These are phyloP conservation scores for Botrytis cinerea DNA, from an alignment of 2,329 filamentous ascomycete species.

Conservation along the genomic window DNA sequence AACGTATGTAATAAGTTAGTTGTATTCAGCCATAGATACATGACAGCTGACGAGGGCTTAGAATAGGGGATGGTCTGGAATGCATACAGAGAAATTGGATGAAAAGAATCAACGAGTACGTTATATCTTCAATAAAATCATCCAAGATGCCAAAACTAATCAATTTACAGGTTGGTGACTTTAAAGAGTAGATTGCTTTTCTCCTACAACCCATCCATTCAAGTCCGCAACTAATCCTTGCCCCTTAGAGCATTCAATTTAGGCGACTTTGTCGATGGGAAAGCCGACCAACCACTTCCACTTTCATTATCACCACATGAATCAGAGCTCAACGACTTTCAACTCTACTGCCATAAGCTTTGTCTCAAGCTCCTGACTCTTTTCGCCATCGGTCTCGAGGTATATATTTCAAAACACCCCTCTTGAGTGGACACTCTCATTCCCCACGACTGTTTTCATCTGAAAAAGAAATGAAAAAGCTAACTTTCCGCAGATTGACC, in stretches of 20 bases:
- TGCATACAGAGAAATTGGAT: conserved; percentile 87
- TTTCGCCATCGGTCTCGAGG: conserved; percentile 75
- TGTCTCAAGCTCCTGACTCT: conserved; percentile 73
- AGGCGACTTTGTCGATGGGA: conserved; percentile 67
- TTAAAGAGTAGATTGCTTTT: conserved; percentile 68
- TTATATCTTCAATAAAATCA: conserved; percentile 36
- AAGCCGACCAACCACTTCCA: conserved; percentile 77
- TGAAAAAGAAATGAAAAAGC: background rate
- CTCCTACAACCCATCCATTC: conserved; percentile 35
- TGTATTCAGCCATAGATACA: conserved; percentile 18
- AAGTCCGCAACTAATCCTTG: background rate
- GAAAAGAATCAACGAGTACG: conserved; percentile 73
- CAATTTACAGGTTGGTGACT: conserved; percentile 67
- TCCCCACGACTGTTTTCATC: background rate
- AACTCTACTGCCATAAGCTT: conserved; percentile 68
- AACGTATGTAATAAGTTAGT: conserved; percentile 45
- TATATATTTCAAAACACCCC: conserved; percentile 39
- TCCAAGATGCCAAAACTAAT: conserved; percentile 24
- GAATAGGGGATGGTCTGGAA: conserved; percentile 86
- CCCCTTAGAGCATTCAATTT: conserved; percentile 82
- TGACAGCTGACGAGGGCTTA: conserved; percentile 45
- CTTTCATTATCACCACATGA: conserved; percentile 60
- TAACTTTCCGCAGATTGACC: conserved; percentile 33
- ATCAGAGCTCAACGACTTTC: conserved; percentile 65
- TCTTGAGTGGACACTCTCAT: background rate